Evolutionary conservation across 31 red algal genomes (phyloP).

Genomic region (Odonthalia washingtoniensis): DNA sequence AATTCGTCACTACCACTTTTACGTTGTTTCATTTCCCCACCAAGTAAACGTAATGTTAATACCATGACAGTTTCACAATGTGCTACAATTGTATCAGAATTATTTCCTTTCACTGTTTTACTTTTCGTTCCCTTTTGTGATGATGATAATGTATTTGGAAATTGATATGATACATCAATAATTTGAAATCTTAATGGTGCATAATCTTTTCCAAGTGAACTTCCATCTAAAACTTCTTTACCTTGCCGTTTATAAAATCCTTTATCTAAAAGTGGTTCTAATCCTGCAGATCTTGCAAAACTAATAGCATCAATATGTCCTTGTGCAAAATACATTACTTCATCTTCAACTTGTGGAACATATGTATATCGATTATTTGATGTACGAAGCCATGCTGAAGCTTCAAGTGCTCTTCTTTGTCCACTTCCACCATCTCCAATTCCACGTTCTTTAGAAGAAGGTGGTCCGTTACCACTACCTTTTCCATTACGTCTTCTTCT

Average conservation of each 20-base stretch:
- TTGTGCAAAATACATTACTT: slow-evolving; percentile 89
- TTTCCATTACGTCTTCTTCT: slow-evolving; percentile 36
- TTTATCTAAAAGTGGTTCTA: slow-evolving; percentile 66
- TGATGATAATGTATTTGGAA: slow-evolving; percentile 38
- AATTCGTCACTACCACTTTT: slow-evolving; percentile 42
- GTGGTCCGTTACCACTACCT: slow-evolving; percentile 18
- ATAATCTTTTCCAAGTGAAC: slow-evolving; percentile 40
- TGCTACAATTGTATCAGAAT: not conserved
- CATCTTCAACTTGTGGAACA: slow-evolving; percentile 87
- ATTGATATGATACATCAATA: slow-evolving; percentile 63
- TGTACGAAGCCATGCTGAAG: slow-evolving; percentile 82
- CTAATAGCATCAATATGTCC: slow-evolving; percentile 80
- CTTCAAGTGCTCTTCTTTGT: slow-evolving; percentile 25
- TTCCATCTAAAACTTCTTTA: slow-evolving; percentile 68
- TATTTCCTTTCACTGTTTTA: slow-evolving; percentile 17
- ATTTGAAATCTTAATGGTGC: slow-evolving; percentile 67
- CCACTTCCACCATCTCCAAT: slow-evolving; percentile 21
- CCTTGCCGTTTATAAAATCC: slow-evolving; percentile 34
- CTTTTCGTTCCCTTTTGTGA: slow-evolving; percentile 12
- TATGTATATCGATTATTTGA: slow-evolving; percentile 71
- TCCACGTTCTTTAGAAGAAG: slow-evolving; percentile 38
- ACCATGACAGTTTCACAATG: slow-evolving; percentile 49
- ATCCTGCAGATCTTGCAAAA: slow-evolving; percentile 48
- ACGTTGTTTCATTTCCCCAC: slow-evolving; percentile 20
- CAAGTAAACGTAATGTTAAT: slow-evolving; percentile 47